Conservation (phyloP, 441 rosid species). For the Populus hybrid region DNA sequence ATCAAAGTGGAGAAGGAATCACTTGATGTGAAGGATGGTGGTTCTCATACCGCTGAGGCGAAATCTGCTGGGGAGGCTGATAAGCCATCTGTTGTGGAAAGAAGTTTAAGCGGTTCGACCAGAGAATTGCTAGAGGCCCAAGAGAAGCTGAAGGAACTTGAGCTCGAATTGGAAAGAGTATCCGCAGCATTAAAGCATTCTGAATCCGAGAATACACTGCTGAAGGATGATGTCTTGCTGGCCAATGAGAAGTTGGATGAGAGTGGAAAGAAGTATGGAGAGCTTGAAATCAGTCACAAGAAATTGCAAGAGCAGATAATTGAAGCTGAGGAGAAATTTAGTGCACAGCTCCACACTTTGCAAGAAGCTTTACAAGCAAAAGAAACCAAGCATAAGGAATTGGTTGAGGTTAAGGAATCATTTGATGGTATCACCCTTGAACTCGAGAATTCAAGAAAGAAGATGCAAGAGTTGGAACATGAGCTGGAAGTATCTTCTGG, state of each 20-base stretch:
- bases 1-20: slow-evolving; percentile 92
- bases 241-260: slow-evolving; percentile 58
- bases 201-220: slow-evolving; percentile 58
- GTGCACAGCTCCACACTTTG: slow-evolving; percentile 52
- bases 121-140: slow-evolving; percentile 78
- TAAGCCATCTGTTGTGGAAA: slow-evolving; percentile 37
- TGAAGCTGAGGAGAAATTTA: slow-evolving; percentile 67
- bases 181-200: slow-evolving; percentile 59
- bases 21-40: slow-evolving; percentile 53
- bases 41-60: slow-evolving; percentile 31
- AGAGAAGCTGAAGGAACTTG: slow-evolving; percentile 74
- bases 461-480: slow-evolving; percentile 60
- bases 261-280: slow-evolving; percentile 53
- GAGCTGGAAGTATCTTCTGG: slow-evolving; percentile 51
- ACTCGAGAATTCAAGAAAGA: slow-evolving; percentile 62
- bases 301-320: slow-evolving; percentile 61
- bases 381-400: slow-evolving; percentile 71
- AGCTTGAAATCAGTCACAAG: slow-evolving; percentile 60
- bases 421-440: slow-evolving; percentile 63
- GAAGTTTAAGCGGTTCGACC: slow-evolving; percentile 52
- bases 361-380: slow-evolving; percentile 65
- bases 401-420: slow-evolving; percentile 71
- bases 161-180: slow-evolving; percentile 72
- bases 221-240: slow-evolving; percentile 57
- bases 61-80: slow-evolving; percentile 23